Percentiles rank a stretch among this genome's conserved stretches.
phyloP scores from a whole-genome alignment of 2,329 filamentous ascomycete genomes.

The Gaeumannomyces tritici region DNA sequence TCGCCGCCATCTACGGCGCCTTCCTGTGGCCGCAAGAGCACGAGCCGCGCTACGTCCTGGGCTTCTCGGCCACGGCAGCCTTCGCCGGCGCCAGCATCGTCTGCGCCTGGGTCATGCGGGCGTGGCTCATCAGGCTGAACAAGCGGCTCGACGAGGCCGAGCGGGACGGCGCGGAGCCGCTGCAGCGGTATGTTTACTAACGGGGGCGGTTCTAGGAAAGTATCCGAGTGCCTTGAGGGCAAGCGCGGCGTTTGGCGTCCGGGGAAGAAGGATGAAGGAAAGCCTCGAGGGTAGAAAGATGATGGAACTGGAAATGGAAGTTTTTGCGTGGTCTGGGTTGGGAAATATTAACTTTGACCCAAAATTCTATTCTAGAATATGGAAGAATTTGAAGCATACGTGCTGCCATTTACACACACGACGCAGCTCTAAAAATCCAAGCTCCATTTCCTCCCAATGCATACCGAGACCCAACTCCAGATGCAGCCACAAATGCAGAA shows the following conservation, averaged over 20 bases:
- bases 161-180: background rate
- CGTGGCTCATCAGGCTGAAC: conserved; percentile 12
- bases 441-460: background rate
- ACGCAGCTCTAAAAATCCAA: no score
- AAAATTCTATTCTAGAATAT: no score
- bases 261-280: no score
- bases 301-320: no score
- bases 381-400: no score
- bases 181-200: background rate
- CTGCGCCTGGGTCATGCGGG: conserved; percentile 10
- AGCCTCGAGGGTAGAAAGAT: no score
- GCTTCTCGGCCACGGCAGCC: background rate
- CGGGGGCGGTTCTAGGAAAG: no score
- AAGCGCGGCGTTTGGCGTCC: no score
- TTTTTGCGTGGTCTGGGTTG: no score
- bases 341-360: no score
- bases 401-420: no score
- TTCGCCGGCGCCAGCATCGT: conserved; percentile 3
- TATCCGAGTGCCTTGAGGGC: no score
- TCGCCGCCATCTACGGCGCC: background rate
- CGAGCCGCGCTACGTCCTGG: background rate
- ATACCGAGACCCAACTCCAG: background rate
- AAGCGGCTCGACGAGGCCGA: conserved; percentile 10
- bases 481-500: background rate
- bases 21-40: background rate